Evolutionary conservation across 768 basidiomycete species (phyloP).

Genomic region (Porpolomopsis calyptriformis): DNA sequence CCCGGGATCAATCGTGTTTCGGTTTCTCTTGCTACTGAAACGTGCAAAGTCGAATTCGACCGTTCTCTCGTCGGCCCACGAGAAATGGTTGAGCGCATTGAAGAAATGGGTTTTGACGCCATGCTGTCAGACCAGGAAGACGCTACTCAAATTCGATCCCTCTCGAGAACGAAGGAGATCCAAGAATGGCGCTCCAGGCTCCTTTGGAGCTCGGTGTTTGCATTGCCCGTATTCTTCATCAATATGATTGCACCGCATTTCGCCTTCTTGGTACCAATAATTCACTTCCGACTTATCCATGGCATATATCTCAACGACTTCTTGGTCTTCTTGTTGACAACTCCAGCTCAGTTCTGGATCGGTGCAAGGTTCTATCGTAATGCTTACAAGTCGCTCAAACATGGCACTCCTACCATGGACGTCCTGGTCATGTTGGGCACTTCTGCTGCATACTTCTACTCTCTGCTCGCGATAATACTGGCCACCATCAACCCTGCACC

Average conservation of each 20-base stretch:
- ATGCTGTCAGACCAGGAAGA: conserved; percentile 74
- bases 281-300: conserved; percentile 40
- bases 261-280: conserved; percentile 43
- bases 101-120: conserved; percentile 85
- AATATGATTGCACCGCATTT: conserved; percentile 75
- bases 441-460: conserved; percentile 89
- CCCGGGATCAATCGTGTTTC: conserved; percentile 68
- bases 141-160: conserved; percentile 74
- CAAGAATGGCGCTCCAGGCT: conserved; percentile 81
- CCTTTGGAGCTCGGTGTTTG: conserved; percentile 63
- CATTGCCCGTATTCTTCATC: conserved; percentile 89
- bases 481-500: conserved; percentile 56
- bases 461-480: conserved; percentile 54
- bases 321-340: conserved; percentile 63
- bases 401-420: conserved; percentile 92
- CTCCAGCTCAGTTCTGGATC: conserved; percentile 90
- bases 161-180: conserved; percentile 84
- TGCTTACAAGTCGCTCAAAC: conserved; percentile 85
- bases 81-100: conserved; percentile 81
- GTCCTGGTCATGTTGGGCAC: conserved; percentile 94
- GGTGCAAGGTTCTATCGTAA: conserved; percentile 79
- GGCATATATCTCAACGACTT: conserved; percentile 79
- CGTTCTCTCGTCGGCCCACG: conserved; percentile 61
- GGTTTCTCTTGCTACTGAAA: conserved; percentile 68
- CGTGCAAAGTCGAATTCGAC: conserved; percentile 69